Evolutionary conservation across 2,329 filamentous ascomycete genomes (phyloP).

Genomic region (Penicillium hordei): DNA sequence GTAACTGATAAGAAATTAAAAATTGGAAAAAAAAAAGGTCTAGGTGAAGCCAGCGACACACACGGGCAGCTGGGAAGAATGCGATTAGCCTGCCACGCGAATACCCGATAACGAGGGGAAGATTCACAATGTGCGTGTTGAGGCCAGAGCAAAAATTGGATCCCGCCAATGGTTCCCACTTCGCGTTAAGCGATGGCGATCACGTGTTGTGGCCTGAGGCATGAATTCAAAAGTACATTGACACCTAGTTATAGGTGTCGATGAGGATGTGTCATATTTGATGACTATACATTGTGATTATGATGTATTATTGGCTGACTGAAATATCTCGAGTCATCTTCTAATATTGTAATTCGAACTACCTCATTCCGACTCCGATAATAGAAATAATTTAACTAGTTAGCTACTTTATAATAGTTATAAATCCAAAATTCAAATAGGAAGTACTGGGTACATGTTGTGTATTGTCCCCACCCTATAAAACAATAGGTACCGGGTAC

Average conservation of each 20-base stretch:
- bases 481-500: slow-evolving; percentile 8
- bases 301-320: not conserved
- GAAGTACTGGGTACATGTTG: not conserved
- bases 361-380: slow-evolving; percentile 4
- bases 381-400: too few relatives aligned
- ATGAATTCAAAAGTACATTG: not conserved
- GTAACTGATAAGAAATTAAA: slow-evolving; percentile 9
- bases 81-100: slow-evolving; percentile 38
- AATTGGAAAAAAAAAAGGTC: slow-evolving; percentile 5
- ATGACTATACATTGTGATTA: not conserved
- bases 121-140: slow-evolving; percentile 35
- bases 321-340: not conserved
- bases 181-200: slow-evolving; percentile 39
- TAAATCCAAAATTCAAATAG: not conserved
- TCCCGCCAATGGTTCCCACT: slow-evolving; percentile 30
- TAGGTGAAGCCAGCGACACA: slow-evolving; percentile 21
- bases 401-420: not conserved
- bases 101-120: slow-evolving; percentile 32
- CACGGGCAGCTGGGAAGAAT: slow-evolving; percentile 34
- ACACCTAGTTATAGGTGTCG: too few relatives aligned
- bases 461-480: not conserved
- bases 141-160: slow-evolving; percentile 34
- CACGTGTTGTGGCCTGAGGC: slow-evolving; percentile 29
- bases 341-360: slow-evolving; percentile 2
- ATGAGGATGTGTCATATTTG: slow-evolving; percentile 1